Evolutionary conservation across 1,284 basidiomycete species (phyloP).

Genomic region (Ustanciosporium gigantosporum): DNA sequence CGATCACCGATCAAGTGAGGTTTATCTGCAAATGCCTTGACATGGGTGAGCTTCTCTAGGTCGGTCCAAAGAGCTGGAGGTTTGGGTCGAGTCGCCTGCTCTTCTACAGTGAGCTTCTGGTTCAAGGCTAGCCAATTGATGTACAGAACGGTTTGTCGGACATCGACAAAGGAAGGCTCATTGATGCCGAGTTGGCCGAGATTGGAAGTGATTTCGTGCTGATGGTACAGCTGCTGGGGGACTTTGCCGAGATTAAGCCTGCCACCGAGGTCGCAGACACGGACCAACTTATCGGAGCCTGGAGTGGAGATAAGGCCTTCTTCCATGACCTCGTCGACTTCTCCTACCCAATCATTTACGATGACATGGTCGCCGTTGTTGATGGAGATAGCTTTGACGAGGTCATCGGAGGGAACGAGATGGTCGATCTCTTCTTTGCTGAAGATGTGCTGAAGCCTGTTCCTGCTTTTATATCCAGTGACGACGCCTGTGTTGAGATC

Average conservation of each 20-base stretch:
- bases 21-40: constrained; percentile 34
- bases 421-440: constrained; percentile 68
- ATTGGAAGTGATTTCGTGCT: constrained; percentile 59
- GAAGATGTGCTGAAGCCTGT: constrained; percentile 75
- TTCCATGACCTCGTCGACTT: constrained; percentile 74
- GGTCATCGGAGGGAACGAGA: constrained; percentile 70
- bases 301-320: constrained; percentile 71
- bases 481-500: constrained; percentile 79
- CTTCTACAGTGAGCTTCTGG: constrained; percentile 65
- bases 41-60: constrained; percentile 25
- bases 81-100: constrained; percentile 31
- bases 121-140: constrained; percentile 87
- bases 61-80: constrained; percentile 38
- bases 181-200: constrained; percentile 61
- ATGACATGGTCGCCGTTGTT: constrained; percentile 66
- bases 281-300: constrained; percentile 62
- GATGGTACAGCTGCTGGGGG: constrained; percentile 30
- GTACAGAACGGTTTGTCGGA: constrained; percentile 77
- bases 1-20: constrained; percentile 58
- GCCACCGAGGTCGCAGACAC: constrained; percentile 27
- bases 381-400: constrained; percentile 60
- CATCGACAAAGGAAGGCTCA: constrained; percentile 66
- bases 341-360: constrained; percentile 83
- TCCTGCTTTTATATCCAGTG: constrained; percentile 68
- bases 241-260: constrained; percentile 28